Conservation (phyloP, 345 rosid species). For the Eucalyptus fibrosa region DNA sequence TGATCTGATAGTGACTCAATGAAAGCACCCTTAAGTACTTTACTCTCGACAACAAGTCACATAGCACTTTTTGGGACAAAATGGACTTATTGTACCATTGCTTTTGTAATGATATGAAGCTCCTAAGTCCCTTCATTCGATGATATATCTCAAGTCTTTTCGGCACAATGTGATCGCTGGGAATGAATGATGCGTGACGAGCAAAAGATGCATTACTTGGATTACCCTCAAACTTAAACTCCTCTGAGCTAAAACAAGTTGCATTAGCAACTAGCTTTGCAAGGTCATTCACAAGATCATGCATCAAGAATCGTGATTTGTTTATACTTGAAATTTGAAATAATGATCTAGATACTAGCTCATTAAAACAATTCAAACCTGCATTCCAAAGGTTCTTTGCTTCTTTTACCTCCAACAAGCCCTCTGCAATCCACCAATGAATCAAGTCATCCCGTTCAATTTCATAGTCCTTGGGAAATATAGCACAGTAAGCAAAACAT, state of each 20-base stretch:
- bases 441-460: neutral
- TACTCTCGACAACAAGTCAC: rapidly evolving
- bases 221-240: neutral
- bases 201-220: neutral
- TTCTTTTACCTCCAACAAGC: neutral
- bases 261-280: neutral
- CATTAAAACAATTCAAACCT: neutral
- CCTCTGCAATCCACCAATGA: neutral
- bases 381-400: neutral
- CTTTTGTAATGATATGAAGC: neutral
- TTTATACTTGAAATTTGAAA: rapidly evolving
- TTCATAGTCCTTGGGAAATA: neutral
- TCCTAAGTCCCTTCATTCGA: neutral
- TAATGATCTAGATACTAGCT: neutral
- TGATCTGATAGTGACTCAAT: rapidly evolving
- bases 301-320: rapidly evolving
- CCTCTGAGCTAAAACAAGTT: neutral
- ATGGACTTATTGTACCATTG: rapidly evolving
- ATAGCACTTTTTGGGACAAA: rapidly evolving
- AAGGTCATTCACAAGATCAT: neutral
- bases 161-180: rapidly evolving
- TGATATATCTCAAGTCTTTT: rapidly evolving
- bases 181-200: neutral
- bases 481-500: neutral
- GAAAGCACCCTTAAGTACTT: neutral